Evolutionary conservation across 495 filamentous ascomycete genomes (phyloP).

Genomic region (Bombardia bombarda): DNA sequence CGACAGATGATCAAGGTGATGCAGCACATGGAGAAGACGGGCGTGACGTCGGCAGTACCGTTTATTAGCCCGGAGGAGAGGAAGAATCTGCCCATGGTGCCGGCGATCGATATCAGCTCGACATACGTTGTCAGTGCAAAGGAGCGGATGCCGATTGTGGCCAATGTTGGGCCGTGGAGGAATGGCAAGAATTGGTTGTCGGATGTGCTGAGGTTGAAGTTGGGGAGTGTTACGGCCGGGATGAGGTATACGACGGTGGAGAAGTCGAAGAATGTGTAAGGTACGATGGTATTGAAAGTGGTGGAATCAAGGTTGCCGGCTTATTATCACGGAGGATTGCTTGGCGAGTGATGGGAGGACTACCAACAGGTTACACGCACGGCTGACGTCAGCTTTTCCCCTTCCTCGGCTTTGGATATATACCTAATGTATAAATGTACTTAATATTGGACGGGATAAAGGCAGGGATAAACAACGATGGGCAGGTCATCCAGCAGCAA

Average conservation of each 20-base stretch:
- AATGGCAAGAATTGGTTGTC: conserved; percentile 12
- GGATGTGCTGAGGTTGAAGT: background rate
- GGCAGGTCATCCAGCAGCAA: too few relatives aligned
- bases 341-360: too few relatives aligned
- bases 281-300: too few relatives aligned
- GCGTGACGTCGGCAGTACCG: conserved; percentile 24
- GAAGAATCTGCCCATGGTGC: conserved; percentile 9
- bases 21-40: conserved; percentile 26
- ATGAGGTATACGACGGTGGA: background rate
- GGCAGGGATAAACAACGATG: too few relatives aligned
- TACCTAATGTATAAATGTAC: too few relatives aligned
- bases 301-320: too few relatives aligned
- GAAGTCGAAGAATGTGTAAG: background rate
- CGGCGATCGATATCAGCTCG: conserved; percentile 21
- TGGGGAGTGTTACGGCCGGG: background rate
- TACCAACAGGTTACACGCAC: too few relatives aligned
- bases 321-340: too few relatives aligned
- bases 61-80: conserved; percentile 11
- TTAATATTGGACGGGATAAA: too few relatives aligned
- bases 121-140: conserved; percentile 25
- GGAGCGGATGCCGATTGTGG: conserved; percentile 22
- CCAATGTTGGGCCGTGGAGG: conserved; percentile 26
- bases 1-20: conserved; percentile 29
- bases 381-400: too few relatives aligned
- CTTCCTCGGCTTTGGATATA: too few relatives aligned